Evolutionary conservation across 805 yeast genomes (phyloP).

Genomic region (Candida xyloterini): DNA sequence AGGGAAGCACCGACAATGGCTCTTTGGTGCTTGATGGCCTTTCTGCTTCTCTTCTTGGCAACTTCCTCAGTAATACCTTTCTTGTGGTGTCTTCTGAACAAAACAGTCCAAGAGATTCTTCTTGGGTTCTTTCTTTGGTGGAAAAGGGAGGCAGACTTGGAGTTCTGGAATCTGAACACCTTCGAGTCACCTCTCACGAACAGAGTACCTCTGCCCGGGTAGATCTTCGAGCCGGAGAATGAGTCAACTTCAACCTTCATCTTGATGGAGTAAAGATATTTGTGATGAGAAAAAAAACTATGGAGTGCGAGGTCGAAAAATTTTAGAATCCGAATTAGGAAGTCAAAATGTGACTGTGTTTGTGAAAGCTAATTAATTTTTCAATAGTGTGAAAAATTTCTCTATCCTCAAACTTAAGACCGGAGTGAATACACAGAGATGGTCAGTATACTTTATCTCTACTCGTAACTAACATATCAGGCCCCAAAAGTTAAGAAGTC

Average conservation of each 20-base stretch:
- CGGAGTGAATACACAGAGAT: constrained; percentile 99
- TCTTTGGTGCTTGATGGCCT: constrained; percentile 97
- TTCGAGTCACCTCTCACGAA: constrained; percentile 99
- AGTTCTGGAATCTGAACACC: constrained; percentile 98
- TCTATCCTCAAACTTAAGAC: constrained; percentile 42
- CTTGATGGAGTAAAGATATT: constrained; percentile 30
- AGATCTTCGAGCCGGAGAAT: constrained; percentile 98
- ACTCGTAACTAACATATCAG: constrained; percentile 60
- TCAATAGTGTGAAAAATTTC: not conserved
- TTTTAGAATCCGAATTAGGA: constrained; percentile 2
- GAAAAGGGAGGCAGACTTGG: constrained; percentile 97
- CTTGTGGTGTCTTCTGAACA: constrained; percentile 99
- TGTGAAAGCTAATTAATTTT: not conserved
- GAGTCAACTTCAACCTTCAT: constrained; percentile 99
- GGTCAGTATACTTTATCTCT: constrained; percentile 64
- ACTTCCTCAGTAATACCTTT: constrained; percentile 99
- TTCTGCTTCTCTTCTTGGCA: constrained; percentile 94
- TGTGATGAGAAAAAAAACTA: constrained; percentile 9
- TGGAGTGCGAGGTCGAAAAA: constrained; percentile 10
- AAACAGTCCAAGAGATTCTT: constrained; percentile 99
- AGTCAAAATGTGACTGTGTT: constrained; percentile 8
- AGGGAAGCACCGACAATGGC: constrained; percentile 99
- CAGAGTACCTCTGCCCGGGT: constrained; percentile 99
- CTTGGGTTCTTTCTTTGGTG: constrained; percentile 99
- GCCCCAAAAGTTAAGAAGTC: constrained; percentile 93